phyloP scores from a whole-genome alignment of 768 basidiomycete species.

The Pleurotus djamor region DNA sequence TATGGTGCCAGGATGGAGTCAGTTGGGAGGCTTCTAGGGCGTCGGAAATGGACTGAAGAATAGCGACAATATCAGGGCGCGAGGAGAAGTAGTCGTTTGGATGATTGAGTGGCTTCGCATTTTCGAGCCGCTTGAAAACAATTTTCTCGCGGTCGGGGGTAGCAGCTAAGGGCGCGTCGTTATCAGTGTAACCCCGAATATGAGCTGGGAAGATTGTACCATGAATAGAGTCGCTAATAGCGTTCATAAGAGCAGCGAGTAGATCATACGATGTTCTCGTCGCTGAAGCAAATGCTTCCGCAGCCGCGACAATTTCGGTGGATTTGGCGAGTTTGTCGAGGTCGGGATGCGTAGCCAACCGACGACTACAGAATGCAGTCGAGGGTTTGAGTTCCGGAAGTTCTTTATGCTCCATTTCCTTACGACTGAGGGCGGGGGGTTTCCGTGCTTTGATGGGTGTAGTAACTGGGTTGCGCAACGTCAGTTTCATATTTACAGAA shows the following conservation, averaged over 20 bases:
- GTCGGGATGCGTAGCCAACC: neutral
- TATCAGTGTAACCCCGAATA: neutral
- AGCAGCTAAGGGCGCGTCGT: neutral
- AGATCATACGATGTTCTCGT: neutral
- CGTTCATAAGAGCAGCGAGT: neutral
- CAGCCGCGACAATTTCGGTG: neutral
- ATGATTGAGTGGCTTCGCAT: neutral
- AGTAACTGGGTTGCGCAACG: neutral
- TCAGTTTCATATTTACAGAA: too few relatives aligned
- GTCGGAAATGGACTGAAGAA: neutral
- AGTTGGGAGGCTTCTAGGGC: neutral
- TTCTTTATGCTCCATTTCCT: slow-evolving; percentile 1
- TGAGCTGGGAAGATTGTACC: neutral
- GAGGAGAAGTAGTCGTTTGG: neutral
- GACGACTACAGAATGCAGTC: neutral
- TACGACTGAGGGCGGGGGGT: slow-evolving; percentile 31
- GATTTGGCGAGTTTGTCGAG: neutral
- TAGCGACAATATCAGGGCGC: neutral
- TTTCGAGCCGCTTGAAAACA: neutral
- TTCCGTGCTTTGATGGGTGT: neutral
- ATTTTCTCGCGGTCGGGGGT: neutral
- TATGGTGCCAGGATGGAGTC: neutral
- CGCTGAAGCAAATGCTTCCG: neutral
- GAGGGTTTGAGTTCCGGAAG: neutral
- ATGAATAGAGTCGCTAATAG: neutral